Conservation (phyloP, 2,329 filamentous ascomycete species). For the Clarireedia hainanense region DNA sequence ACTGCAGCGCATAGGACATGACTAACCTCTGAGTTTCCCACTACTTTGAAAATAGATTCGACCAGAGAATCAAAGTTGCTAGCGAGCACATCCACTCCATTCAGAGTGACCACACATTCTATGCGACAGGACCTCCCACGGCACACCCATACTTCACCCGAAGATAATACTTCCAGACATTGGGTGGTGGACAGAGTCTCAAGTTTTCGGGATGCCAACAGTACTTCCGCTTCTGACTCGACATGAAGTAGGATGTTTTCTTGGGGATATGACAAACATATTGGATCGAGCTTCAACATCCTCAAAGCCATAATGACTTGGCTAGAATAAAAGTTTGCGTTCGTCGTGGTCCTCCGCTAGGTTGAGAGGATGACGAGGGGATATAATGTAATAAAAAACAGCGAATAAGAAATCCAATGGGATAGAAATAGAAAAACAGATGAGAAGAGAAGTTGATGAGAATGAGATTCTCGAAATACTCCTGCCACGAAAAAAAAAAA, state of each 20-base stretch:
- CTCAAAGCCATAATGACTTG: conserved; percentile 13
- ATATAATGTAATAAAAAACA: no score
- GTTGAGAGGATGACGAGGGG: no score
- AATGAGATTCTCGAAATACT: no score
- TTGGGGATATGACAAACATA: conserved; percentile 10
- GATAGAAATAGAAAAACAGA: no score
- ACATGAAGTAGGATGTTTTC: conserved; percentile 15
- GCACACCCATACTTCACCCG: conserved; percentile 20
- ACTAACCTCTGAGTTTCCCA: conserved; percentile 19
- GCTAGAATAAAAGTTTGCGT: no score
- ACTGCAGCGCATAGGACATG: background rate
- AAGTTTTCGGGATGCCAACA: conserved; percentile 1
- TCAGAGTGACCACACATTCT: conserved; percentile 15
- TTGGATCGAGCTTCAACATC: conserved; percentile 12
- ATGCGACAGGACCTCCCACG: conserved; percentile 17
- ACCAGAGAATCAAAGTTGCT: conserved; percentile 1
- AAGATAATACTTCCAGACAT: conserved; percentile 14
- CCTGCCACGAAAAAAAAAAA: no score
- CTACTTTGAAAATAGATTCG: conserved; percentile 12
- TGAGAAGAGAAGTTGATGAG: no score
- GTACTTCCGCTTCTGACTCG: conserved; percentile 8
- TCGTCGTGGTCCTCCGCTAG: no score
- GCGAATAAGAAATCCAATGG: no score
- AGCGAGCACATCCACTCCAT: conserved; percentile 8
- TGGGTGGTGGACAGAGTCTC: background rate